phyloP scores from a whole-genome alignment of 768 basidiomycete genomes.

The Royoungia palumana region DNA sequence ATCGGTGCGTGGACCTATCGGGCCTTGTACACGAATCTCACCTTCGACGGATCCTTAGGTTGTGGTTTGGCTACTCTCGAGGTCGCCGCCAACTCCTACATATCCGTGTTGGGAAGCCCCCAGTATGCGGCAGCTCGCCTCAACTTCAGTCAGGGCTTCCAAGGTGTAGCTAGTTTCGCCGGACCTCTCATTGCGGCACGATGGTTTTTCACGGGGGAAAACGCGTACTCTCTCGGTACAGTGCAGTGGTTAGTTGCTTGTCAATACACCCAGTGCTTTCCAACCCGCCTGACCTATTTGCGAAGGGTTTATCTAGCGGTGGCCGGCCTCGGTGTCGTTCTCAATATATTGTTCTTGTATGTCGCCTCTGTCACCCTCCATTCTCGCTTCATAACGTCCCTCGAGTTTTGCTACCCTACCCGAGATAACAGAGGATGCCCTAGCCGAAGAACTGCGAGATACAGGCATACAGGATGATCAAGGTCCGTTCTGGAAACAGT shows the following conservation, averaged over 20 bases:
- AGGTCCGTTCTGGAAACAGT: conserved; percentile 66
- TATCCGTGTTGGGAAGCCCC: conserved; percentile 62
- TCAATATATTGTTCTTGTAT: conserved; percentile 65
- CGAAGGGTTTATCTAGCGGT: conserved; percentile 63
- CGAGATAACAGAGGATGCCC: conserved; percentile 68
- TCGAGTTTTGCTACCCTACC: conserved; percentile 62
- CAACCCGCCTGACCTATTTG: not conserved
- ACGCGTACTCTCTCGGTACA: conserved; percentile 58
- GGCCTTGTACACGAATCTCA: too few relatives aligned
- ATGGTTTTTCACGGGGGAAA: conserved; percentile 69
- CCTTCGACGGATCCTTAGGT: conserved; percentile 29
- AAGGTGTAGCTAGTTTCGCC: conserved; percentile 69
- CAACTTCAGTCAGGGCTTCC: conserved; percentile 79
- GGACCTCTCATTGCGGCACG: conserved; percentile 73
- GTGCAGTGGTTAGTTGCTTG: conserved; percentile 53
- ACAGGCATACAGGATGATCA: conserved; percentile 39
- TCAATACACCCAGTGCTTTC: not conserved
- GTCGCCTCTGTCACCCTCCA: conserved; percentile 16
- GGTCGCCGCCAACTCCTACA: conserved; percentile 80
- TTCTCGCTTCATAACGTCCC: not conserved
- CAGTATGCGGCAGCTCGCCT: conserved; percentile 72
- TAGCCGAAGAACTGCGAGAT: conserved; percentile 45
- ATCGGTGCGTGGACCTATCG: conserved; percentile 41
- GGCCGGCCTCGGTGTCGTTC: conserved; percentile 55
- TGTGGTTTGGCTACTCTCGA: conserved; percentile 67